Evolutionary conservation across 73 alveolate genomes (phyloP).

Genomic region (Loxodes magnus): DNA sequence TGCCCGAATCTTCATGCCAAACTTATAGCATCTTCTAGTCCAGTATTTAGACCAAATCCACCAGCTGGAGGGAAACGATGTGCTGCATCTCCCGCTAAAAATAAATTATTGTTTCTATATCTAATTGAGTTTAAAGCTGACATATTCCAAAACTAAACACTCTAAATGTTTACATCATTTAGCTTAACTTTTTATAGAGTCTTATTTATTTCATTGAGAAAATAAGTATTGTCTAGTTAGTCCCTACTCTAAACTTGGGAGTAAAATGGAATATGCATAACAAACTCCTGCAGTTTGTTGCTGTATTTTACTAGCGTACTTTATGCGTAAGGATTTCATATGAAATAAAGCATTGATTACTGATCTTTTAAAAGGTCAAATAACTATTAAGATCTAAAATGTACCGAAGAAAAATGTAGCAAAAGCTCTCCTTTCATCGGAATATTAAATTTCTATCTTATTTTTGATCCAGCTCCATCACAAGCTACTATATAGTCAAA

Average conservation of each 20-base stretch:
- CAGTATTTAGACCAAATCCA: constrained; percentile 15
- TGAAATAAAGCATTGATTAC: constrained; percentile 7
- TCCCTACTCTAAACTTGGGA: not conserved
- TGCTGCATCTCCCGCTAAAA: constrained; percentile 16
- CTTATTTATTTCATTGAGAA: not conserved
- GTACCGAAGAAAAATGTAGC: not conserved
- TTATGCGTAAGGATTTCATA: constrained; percentile 2
- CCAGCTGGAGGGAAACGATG: constrained; percentile 14
- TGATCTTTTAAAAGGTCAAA: not conserved
- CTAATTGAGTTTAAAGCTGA: not conserved
- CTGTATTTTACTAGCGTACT: not conserved
- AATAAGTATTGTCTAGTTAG: not conserved
- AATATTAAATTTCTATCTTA: not conserved
- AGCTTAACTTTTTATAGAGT: not conserved
- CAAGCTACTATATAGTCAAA: constrained; percentile 8
- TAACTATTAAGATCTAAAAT: constrained; percentile 4
- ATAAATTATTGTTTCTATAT: not conserved
- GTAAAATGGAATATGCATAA: constrained; percentile 4
- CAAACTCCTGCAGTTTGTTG: constrained; percentile 2
- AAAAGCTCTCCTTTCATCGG: not conserved
- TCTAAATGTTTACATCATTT: constrained; percentile 2
- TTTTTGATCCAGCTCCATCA: constrained; percentile 8
- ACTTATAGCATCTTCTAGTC: constrained; percentile 3
- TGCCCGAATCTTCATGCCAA: constrained; percentile 2
- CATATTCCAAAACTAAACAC: constrained; percentile 2